These are phyloP conservation scores for Podospora didyma DNA, from an alignment of 495 filamentous ascomycete genomes.

Conservation along the genomic window DNA sequence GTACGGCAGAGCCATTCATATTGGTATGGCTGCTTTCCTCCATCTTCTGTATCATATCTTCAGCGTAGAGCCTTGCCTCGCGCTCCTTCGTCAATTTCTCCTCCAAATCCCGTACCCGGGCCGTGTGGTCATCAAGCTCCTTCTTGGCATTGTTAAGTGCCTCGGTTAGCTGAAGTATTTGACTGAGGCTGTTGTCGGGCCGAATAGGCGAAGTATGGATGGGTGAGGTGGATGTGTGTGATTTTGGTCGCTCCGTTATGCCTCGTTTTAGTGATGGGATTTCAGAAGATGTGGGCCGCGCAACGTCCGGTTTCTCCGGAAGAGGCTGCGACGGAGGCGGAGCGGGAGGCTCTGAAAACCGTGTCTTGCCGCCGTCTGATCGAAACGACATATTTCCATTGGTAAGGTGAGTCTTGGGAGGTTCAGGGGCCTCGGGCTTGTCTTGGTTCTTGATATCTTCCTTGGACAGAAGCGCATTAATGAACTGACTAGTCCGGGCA, in stretches of 20 bases:
- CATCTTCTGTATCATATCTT: conserved; percentile 69
- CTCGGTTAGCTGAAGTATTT: conserved; percentile 77
- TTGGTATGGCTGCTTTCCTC: conserved; percentile 47
- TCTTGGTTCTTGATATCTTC: conserved; percentile 64
- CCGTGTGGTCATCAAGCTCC: conserved; percentile 75
- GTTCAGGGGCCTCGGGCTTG: conserved; percentile 45
- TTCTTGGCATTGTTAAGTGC: conserved; percentile 73
- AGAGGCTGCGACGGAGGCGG: conserved; percentile 89
- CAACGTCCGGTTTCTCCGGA: conserved; percentile 80
- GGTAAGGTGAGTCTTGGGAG: conserved; percentile 31
- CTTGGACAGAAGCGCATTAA: conserved; percentile 68
- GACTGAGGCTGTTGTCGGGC: conserved; percentile 59
- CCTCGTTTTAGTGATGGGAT: conserved; percentile 62
- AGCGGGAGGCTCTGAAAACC: conserved; percentile 85
- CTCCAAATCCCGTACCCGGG: conserved; percentile 77
- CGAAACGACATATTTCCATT: conserved; percentile 46
- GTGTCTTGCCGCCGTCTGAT: conserved; percentile 53
- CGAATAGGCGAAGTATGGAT: conserved; percentile 54
- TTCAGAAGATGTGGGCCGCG: conserved; percentile 40
- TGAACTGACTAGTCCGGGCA: conserved; percentile 72
- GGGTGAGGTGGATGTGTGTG: conserved; percentile 32
- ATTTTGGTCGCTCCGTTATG: conserved; percentile 70
- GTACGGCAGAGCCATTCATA: conserved; percentile 29
- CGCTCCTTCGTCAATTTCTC: conserved; percentile 72
- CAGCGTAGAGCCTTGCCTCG: conserved; percentile 74